Evolutionary conservation across 2,329 filamentous ascomycete genomes (phyloP).

Genomic region (Monosporascus sp.): DNA sequence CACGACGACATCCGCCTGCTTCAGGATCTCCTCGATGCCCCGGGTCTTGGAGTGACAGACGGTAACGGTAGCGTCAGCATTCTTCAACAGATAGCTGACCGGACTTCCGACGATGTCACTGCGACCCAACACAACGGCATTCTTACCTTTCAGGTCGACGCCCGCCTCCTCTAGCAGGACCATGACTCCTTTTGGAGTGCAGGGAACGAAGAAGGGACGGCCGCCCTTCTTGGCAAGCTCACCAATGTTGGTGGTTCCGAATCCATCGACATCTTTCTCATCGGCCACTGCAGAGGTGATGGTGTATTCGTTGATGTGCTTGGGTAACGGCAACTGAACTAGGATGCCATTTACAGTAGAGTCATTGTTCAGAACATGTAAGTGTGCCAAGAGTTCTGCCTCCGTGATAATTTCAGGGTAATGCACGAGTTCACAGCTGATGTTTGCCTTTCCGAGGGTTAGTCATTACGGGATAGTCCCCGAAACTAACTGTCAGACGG

Average conservation of each 20-base stretch:
- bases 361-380: constrained; percentile 81
- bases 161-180: constrained; percentile 79
- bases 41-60: constrained; percentile 89
- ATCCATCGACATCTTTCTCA: constrained; percentile 97
- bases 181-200: constrained; percentile 97
- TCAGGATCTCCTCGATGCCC: constrained; percentile 67
- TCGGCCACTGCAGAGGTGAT: constrained; percentile 87
- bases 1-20: constrained; percentile 81
- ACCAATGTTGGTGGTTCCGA: constrained; percentile 89
- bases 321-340: constrained; percentile 86
- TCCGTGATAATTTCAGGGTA: constrained; percentile 78
- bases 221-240: constrained; percentile 95
- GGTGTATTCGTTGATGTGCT: constrained; percentile 82
- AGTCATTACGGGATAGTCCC: background rate
- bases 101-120: constrained; percentile 98
- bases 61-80: constrained; percentile 93
- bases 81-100: constrained; percentile 91
- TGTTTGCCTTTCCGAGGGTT: constrained; percentile 64
- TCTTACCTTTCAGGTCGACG: constrained; percentile 80
- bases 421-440: constrained; percentile 80
- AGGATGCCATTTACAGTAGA: constrained; percentile 82
- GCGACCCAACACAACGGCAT: constrained; percentile 87
- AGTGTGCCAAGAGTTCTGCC: constrained; percentile 77
- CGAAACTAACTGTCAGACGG: background rate
- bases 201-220: constrained; percentile 82